Evolutionary conservation across 805 yeast genomes (phyloP), one percentile per base, ranked within the genome.

Genomic region (Spathaspora gorwiae): DNA sequence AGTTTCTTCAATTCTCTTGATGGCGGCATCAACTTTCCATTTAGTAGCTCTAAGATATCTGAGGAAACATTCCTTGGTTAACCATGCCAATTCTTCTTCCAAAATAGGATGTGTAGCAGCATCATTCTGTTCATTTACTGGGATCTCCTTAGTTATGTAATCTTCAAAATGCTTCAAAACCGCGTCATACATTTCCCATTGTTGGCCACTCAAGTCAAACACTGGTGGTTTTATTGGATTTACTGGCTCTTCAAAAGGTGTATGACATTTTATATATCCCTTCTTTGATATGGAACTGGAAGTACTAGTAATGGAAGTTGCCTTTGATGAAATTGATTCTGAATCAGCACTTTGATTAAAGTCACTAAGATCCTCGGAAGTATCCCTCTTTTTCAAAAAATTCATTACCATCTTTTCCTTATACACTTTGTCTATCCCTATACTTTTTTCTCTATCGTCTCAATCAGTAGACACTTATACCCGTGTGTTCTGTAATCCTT

Each of bases 21-120:
- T 70, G 4, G 81, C 70, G 7, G 63, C 60, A 8, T 68, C 66
- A 0, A 54, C 55, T 46, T 73, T 65, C 80, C 82, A 78, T 49
- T 76, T 77, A 36, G 75, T 64, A 7, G 82, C 82, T 36, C 79
- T 61, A 39, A 78, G 62, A 49, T 75, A 78, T 46, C 83, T 59
- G 42, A 76, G 54, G 31, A 78, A 65, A 52, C 83, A 77, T 54
- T 78, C 83, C 52, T 73, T 68, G 5, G 81, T 72, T 43, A 78
- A 57, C 75, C 75, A 72, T 6, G 75, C 72, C 43, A 53, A 55
- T 47, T 72, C 76, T 36, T 56, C 65, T 12, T 55, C 63, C 8
- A 47, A 46, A 19, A 70, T 39, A 2, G 66, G 61, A 43, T 61
- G 61, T 26, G 43, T 54, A 3, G 59, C 47, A 9, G 66, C 61